These are phyloP conservation scores for Nakaseomyces nivariensis DNA, from an alignment of 1,139 yeast species.

Conservation along the genomic window DNA sequence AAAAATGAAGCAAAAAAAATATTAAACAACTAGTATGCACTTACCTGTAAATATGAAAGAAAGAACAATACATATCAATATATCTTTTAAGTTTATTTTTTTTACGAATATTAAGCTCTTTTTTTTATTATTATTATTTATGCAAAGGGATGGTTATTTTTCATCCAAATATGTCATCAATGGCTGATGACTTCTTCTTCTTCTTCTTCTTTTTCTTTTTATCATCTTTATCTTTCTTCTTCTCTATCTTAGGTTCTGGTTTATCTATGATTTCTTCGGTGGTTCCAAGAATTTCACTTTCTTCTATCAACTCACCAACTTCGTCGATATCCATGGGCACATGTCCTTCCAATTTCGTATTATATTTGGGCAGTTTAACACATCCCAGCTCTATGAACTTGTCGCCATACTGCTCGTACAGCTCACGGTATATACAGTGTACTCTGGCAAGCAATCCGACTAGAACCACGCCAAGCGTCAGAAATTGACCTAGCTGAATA, in stretches of 20 bases:
- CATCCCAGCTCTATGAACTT: neutral
- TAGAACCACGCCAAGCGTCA: slow-evolving; percentile 62
- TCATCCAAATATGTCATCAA: slow-evolving; percentile 50
- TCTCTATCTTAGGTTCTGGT: slow-evolving; percentile 6
- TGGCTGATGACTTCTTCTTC: slow-evolving; percentile 40
- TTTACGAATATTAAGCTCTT: no score
- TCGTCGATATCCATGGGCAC: slow-evolving; percentile 5
- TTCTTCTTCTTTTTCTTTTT: slow-evolving; percentile 34
- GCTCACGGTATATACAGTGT: slow-evolving; percentile 22
- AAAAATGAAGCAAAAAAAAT: no score
- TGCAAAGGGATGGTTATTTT: neutral
- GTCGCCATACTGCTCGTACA: neutral
- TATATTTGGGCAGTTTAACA: neutral
- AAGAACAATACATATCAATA: no score
- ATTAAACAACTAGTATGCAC: no score
- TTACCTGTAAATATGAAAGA: no score
- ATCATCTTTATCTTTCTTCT: slow-evolving; percentile 7
- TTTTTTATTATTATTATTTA: neutral
- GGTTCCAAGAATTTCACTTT: slow-evolving; percentile 4
- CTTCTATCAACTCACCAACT: slow-evolving; percentile 4
- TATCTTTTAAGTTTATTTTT: no score
- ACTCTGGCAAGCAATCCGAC: slow-evolving; percentile 49
- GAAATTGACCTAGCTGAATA: slow-evolving; percentile 67
- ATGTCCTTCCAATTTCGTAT: slow-evolving; percentile 10
- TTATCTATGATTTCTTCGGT: slow-evolving; percentile 5